Evolutionary conservation across 1,139 yeast genomes (phyloP), one percentile per base, ranked within the genome.

Genomic region (Debaryomyces nepalensis): DNA sequence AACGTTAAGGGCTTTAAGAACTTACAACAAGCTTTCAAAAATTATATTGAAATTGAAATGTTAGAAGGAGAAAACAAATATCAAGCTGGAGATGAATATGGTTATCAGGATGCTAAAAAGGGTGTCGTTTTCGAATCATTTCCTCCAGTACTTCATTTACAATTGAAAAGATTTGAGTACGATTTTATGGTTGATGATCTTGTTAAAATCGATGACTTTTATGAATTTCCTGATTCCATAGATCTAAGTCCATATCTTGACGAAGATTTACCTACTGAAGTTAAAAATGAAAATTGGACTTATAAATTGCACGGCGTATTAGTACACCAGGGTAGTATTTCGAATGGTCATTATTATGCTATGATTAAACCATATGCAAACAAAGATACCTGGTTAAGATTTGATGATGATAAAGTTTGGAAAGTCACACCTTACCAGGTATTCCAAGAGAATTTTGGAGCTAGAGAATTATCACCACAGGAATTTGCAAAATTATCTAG

Each of bases 331-430:
- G 99, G 99, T 47, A 96, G 91, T 57, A 84, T 93, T 42, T 87
- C 96, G 16, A 88, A 93, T 41, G 99, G 99, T 18, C 99, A 93
- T 59, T 93, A 93, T 62, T 93, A 93, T 59, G 95, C 99, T 0
- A 77, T 93, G 81, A 83, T 95, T 43, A 90, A 85, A 59, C 98
- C 99, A 2, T 75, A 76, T 26, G 70, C 79, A 1, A 40, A 54
- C 7, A 77, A 78, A 32, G 81, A 83, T 43, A 70, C 80, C 16
- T 95, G 99, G 99, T 84, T 79, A 59, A 77, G 93, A 57, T 93
- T 91, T 69, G 99, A 93, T 61, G 99, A 93, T 61, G 99, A 93
- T 56, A 81, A 84, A 47, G 99, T 95, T 29, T 87, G 96, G 76
- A 80, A 82, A 52, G 97, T 87, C 1, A 87, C 96, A 0, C 75